Conservation (phyloP, 2,329 filamentous ascomycete genomes). For the Hirsutella rhossiliensis region DNA sequence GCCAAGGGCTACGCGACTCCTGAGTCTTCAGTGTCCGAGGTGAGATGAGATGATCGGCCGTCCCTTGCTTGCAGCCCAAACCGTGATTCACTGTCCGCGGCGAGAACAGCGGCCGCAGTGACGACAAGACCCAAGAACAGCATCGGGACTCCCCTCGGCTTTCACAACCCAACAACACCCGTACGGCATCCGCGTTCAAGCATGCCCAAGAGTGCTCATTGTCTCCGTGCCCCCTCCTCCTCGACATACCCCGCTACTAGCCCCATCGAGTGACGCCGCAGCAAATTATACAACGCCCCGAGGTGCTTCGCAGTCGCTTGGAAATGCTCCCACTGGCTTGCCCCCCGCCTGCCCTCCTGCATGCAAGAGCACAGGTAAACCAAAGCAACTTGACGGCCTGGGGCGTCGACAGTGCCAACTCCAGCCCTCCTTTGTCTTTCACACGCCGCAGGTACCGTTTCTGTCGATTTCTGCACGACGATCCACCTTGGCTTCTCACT, state of each 20-base stretch:
- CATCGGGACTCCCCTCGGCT: background rate
- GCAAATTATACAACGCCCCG: background rate
- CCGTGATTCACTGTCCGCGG: background rate
- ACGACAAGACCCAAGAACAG: background rate
- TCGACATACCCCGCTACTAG: conserved; percentile 4
- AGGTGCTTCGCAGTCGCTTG: background rate
- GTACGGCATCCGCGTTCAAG: conserved; percentile 2
- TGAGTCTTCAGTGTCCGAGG: conserved; percentile 1
- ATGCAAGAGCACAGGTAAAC: conserved; percentile 8
- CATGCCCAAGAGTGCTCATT: conserved; percentile 4
- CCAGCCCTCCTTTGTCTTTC: conserved; percentile 10
- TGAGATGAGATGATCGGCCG: conserved; percentile 4
- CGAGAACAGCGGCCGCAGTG: background rate
- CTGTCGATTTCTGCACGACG: conserved; percentile 16
- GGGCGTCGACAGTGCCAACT: conserved; percentile 6
- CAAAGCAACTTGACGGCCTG: conserved; percentile 5
- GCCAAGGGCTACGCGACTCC: background rate
- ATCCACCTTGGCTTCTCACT: conserved; percentile 13
- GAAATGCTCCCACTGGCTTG: background rate
- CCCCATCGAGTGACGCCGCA: conserved; percentile 1
- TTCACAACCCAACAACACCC: conserved; percentile 1
- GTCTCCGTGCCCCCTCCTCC: conserved; percentile 1
- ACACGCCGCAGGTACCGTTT: conserved; percentile 16
- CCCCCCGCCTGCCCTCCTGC: background rate
- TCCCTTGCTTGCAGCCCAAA: conserved; percentile 2